Percentiles rank a stretch among this genome's conserved stretches.
These are phyloP conservation scores for Mycena metata DNA, from an alignment of 768 basidiomycete species.

Conservation along the genomic window DNA sequence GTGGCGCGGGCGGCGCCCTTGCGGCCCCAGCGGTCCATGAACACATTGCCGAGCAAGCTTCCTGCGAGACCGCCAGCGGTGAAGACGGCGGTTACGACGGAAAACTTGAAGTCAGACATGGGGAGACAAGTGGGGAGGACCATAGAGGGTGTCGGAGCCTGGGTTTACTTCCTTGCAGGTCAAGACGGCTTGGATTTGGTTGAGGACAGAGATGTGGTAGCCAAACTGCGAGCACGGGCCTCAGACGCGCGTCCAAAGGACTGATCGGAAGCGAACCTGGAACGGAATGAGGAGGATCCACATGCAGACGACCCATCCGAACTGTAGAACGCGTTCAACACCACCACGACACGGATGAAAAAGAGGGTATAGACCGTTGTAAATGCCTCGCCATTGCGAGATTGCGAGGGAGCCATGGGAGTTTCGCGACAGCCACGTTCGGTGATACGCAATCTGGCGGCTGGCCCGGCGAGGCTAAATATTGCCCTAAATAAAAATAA, in stretches of 20 bases:
- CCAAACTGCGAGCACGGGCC: slow-evolving; percentile 69
- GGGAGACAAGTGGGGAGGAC: slow-evolving; percentile 82
- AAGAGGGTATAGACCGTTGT: slow-evolving; percentile 17
- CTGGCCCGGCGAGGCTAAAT: no score
- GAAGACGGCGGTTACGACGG: slow-evolving; percentile 86
- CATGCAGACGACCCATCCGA: slow-evolving; percentile 75
- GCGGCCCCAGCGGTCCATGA: slow-evolving; percentile 81
- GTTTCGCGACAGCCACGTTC: no score
- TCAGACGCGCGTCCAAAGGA: slow-evolving; percentile 16
- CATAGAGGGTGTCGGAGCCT: slow-evolving; percentile 46
- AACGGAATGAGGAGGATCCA: slow-evolving; percentile 79
- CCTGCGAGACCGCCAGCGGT: slow-evolving; percentile 90
- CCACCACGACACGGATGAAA: background rate
- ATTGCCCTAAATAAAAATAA: no score
- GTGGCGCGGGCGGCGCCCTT: slow-evolving; percentile 75
- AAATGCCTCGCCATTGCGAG: slow-evolving; percentile 31
- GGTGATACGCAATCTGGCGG: no score
- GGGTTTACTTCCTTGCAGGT: slow-evolving; percentile 67
- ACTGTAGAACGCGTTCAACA: slow-evolving; percentile 53
- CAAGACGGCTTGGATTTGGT: slow-evolving; percentile 85
- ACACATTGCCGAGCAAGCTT: slow-evolving; percentile 73
- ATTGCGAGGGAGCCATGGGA: background rate
- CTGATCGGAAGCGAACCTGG: slow-evolving; percentile 54
- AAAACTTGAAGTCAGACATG: slow-evolving; percentile 84
- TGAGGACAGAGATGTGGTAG: slow-evolving; percentile 93